Base-by-base conservation (phyloP, 2,329 filamentous ascomycete species). In the Aspergillus sclerotialis region DNA sequence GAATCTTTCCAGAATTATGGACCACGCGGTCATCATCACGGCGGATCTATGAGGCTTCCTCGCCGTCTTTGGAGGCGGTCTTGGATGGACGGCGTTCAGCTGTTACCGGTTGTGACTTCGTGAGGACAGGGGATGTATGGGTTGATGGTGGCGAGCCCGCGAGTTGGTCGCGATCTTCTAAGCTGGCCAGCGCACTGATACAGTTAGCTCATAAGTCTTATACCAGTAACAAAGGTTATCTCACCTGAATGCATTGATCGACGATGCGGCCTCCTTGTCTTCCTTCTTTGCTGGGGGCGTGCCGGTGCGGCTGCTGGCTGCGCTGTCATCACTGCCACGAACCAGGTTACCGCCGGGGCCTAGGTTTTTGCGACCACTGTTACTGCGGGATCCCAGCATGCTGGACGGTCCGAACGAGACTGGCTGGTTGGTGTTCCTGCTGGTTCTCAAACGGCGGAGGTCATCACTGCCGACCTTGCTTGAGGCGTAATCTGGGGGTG, bases 221-320 rank as follows among this genome's bases (percentile, higher is more conserved):
- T 16, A 12, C 27, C 4, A 15, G 25, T 24, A 43, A 32, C 48
- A 35, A 42, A 44, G 33, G 42, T 30, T 6, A 23, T 9, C 28
- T 73, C 78, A 95, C 89, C 87, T 90, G 70, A 94, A 98, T 50
- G 89, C 82, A 71, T 98, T 98, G 49, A 81, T 78, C 55, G 84
- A 84, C 34, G 76, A 74, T 52, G 75, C 76, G 43, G 72, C 67
- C 57, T 75, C 73, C 42, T 73, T 67, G 48, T 78, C 71, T 61
- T 81, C 78, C 50, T 78, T 77, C 51, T 72, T 69, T 15, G 72
- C 71, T 29, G 88, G 84, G 36, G 89, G 89, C 31, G 90, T 96
- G 52, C 84, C 86, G 36, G 87, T 93, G 49, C 92, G 81, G 40
- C 89, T 95, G 36, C 87, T 93, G 48, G 82, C 78, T 50, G 79